Evolutionary conservation across 2,329 filamentous ascomycete species (phyloP).

Genomic region (Geosmithia morbida): DNA sequence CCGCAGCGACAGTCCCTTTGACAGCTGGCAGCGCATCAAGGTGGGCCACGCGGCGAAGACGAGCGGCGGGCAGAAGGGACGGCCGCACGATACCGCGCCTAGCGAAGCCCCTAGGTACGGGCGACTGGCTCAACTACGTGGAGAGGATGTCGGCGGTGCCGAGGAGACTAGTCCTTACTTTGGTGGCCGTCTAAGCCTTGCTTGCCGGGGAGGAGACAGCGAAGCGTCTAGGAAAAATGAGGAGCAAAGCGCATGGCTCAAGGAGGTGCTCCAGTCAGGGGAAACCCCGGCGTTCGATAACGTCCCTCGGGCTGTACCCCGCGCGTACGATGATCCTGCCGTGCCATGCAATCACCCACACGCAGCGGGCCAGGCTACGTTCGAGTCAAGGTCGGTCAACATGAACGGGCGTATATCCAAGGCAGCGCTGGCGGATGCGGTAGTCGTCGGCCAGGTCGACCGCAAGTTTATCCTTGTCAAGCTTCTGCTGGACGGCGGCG

Average conservation of each 20-base stretch:
- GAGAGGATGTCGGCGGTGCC: not conserved
- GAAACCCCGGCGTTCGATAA: slow-evolving; percentile 61
- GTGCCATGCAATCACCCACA: not conserved
- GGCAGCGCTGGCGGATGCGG: slow-evolving; percentile 39
- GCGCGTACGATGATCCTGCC: slow-evolving; percentile 11
- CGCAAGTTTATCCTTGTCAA: slow-evolving; percentile 73
- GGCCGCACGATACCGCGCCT: too few species aligned
- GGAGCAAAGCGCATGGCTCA: slow-evolving; percentile 37
- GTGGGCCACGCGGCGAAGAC: slow-evolving; percentile 6
- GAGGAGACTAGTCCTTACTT: not conserved
- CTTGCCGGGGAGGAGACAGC: not conserved
- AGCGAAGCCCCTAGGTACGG: not conserved
- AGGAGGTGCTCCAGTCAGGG: slow-evolving; percentile 49
- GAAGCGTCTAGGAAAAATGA: slow-evolving; percentile 1
- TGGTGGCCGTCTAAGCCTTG: not conserved
- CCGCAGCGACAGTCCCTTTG: slow-evolving; percentile 13
- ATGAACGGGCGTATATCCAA: slow-evolving; percentile 43
- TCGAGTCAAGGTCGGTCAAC: slow-evolving; percentile 13
- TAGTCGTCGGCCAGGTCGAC: slow-evolving; percentile 73
- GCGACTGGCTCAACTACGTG: not conserved
- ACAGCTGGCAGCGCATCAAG: slow-evolving; percentile 22
- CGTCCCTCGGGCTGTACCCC: slow-evolving; percentile 29
- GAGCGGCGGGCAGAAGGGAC: not conserved
- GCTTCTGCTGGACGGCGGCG: slow-evolving; percentile 19
- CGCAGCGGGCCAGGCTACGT: slow-evolving; percentile 7